A percentile compares a stretch with the other conserved stretches of the same genome.
phyloP scores from a whole-genome alignment of 371 early-diverging fungal genomes.

The Haplosporangium sp. region DNA sequence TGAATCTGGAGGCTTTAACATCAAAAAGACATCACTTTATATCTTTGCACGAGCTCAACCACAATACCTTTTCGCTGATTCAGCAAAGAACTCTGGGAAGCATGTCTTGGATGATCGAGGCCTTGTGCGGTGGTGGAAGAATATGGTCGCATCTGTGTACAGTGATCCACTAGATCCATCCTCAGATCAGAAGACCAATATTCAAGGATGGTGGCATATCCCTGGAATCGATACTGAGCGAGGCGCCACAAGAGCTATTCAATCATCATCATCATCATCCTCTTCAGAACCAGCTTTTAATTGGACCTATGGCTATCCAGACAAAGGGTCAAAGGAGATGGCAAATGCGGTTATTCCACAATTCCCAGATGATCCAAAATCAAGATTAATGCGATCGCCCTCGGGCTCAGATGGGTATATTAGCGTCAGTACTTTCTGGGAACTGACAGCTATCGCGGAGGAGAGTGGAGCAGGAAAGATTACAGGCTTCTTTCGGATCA shows the following conservation, averaged over 20 bases:
- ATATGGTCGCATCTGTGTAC: slow-evolving; percentile 36
- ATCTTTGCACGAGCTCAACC: slow-evolving; percentile 90
- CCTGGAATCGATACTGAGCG: slow-evolving; percentile 69
- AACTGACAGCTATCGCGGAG: slow-evolving; percentile 75
- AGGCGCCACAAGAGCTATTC: slow-evolving; percentile 56
- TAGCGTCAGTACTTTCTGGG: slow-evolving; percentile 72
- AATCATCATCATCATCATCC: slow-evolving; percentile 5
- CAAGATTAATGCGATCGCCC: slow-evolving; percentile 63
- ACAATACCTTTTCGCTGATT: slow-evolving; percentile 85
- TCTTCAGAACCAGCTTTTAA: background rate
- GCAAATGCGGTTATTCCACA: slow-evolving; percentile 68
- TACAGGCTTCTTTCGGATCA: slow-evolving; percentile 70
- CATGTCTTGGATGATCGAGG: slow-evolving; percentile 68
- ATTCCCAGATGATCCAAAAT: slow-evolving; percentile 87
- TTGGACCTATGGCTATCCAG: slow-evolving; percentile 56
- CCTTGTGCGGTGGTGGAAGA: slow-evolving; percentile 86
- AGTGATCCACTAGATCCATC: background rate
- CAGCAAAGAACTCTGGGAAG: slow-evolving; percentile 72
- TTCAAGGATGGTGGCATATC: slow-evolving; percentile 67
- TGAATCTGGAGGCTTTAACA: background rate
- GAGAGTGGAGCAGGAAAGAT: slow-evolving; percentile 82
- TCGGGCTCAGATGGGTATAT: slow-evolving; percentile 49
- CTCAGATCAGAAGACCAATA: background rate
- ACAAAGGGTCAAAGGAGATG: slow-evolving; percentile 61
- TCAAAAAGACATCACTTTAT: slow-evolving; percentile 57